A percentile compares a stretch with the other conserved stretches of the same genome.
Conservation (phyloP, 306 rosid species). For the Corylus americana region DNA sequence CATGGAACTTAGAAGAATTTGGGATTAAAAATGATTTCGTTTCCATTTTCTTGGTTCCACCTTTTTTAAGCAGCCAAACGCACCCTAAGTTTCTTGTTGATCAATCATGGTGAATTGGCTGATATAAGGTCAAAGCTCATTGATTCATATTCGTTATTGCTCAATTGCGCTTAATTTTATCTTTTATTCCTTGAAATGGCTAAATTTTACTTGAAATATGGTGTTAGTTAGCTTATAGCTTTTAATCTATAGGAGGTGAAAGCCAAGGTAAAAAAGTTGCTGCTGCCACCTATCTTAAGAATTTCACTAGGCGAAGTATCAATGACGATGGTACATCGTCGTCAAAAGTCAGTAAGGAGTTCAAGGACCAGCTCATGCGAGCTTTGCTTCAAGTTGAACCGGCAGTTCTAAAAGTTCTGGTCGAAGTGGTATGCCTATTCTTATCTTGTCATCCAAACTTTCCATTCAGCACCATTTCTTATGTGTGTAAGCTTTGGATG, state of each 20-base stretch:
- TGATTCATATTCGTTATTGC: not conserved
- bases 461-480: not conserved
- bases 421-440: slow-evolving; percentile 61
- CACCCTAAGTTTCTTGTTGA: not conserved
- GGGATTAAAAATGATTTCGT: not conserved
- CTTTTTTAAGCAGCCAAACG: not conserved
- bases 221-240: not conserved
- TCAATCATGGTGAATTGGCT: not conserved
- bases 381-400: slow-evolving; percentile 68
- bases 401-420: slow-evolving; percentile 60
- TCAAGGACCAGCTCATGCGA: slow-evolving; percentile 72
- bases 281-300: slow-evolving; percentile 80
- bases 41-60: not conserved
- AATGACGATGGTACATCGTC: slow-evolving; percentile 42
- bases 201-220: not conserved
- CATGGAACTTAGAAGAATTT: not conserved
- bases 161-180: not conserved
- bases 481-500: not conserved
- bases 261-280: slow-evolving; percentile 66
- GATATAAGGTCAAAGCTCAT: not conserved
- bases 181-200: not conserved
- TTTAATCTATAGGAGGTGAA: slow-evolving; percentile 49
- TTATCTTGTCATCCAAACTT: not conserved
- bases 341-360: slow-evolving; percentile 69
- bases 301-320: slow-evolving; percentile 58